Evolutionary conservation across 192 early-diverging fungal genomes (phyloP).

Genomic region (Dimargaris xerosporica): DNA sequence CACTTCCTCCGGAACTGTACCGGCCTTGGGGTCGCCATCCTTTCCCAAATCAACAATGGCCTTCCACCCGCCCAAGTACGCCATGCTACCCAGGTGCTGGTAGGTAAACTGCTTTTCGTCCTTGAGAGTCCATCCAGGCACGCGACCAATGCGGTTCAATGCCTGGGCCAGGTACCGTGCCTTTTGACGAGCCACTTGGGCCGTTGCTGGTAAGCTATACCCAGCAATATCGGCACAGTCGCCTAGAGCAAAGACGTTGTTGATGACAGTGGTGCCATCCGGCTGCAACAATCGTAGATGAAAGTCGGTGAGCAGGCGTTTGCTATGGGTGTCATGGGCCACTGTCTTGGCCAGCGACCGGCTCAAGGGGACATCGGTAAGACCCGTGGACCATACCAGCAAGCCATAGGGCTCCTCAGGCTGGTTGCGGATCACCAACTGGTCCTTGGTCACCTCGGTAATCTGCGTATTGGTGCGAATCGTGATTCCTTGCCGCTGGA

Average conservation of each 20-base stretch:
- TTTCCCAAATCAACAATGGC: slow-evolving; percentile 16
- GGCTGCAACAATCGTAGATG: slow-evolving; percentile 56
- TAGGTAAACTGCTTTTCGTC: slow-evolving; percentile 43
- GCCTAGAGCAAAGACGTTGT: slow-evolving; percentile 64
- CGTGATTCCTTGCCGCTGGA: slow-evolving; percentile 58
- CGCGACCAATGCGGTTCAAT: slow-evolving; percentile 47
- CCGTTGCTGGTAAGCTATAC: slow-evolving; percentile 60
- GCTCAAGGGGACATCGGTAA: slow-evolving; percentile 42
- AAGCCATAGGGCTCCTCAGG: slow-evolving; percentile 44
- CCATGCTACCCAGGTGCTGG: slow-evolving; percentile 44
- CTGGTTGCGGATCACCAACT: slow-evolving; percentile 34
- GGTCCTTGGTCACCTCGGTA: slow-evolving; percentile 35
- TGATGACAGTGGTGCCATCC: slow-evolving; percentile 31
- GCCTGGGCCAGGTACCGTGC: slow-evolving; percentile 67
- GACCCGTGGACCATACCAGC: slow-evolving; percentile 63
- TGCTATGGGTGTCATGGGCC: slow-evolving; percentile 16
- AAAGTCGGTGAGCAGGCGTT: slow-evolving; percentile 57
- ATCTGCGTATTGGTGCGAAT: slow-evolving; percentile 50
- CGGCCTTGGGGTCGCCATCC: not conserved
- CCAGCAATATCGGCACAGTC: slow-evolving; percentile 79
- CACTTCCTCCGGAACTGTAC: not conserved
- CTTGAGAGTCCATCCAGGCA: slow-evolving; percentile 14
- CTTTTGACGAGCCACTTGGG: slow-evolving; percentile 83
- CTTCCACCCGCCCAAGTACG: slow-evolving; percentile 46
- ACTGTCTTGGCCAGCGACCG: slow-evolving; percentile 30